phyloP scores from a whole-genome alignment of 169 alveolate species.

The Plasmodium adleri region DNA sequence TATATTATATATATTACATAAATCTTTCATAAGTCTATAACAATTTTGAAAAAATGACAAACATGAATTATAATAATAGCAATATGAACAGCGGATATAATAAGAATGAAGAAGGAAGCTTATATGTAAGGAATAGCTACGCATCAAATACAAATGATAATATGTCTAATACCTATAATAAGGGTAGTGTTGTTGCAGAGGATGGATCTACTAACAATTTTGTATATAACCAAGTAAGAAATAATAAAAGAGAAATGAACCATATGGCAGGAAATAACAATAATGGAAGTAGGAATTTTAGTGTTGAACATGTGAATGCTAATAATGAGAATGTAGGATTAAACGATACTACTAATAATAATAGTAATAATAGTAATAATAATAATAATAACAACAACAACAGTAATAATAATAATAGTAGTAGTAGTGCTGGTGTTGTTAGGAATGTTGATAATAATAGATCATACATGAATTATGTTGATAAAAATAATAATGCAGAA shows the following conservation, averaged over 20 bases:
- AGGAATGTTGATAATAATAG: conserved; percentile 17
- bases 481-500: conserved; percentile 17
- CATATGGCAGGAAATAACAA: no score
- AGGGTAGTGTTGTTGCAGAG: conserved; percentile 9
- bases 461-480: conserved; percentile 24
- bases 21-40: no score
- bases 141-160: conserved; percentile 24
- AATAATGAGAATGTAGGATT: no score
- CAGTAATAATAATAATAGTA: conserved; percentile 13
- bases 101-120: conserved; percentile 39
- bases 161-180: not conserved
- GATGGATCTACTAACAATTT: conserved; percentile 14
- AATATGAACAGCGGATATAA: conserved; percentile 5
- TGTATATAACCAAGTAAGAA: conserved; percentile 43
- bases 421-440: not conserved
- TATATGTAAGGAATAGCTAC: conserved; percentile 32
- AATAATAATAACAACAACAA: conserved; percentile 10
- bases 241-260: conserved; percentile 21
- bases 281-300: no score
- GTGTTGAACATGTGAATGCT: no score
- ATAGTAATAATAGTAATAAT: conserved; percentile 7
- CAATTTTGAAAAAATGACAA: not conserved
- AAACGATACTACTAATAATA: not conserved
- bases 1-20: no score
- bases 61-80: conserved; percentile 48